These are phyloP conservation scores for Pinus albicaulis DNA, from an alignment of 75 land plant species.

Conservation along the genomic window DNA sequence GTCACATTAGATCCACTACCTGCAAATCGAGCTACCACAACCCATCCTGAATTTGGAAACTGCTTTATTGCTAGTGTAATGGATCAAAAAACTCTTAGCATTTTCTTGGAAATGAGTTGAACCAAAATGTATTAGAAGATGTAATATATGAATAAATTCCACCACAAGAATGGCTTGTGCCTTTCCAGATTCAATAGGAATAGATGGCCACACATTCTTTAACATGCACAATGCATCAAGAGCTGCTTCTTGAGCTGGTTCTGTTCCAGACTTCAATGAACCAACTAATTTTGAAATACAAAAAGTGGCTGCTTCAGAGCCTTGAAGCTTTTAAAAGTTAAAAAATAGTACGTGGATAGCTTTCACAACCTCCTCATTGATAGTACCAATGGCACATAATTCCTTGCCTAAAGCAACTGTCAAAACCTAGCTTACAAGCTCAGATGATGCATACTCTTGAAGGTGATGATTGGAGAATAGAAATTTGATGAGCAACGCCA, in stretches of 20 bases:
- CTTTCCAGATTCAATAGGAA: conserved; percentile 74
- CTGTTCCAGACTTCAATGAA: conserved; percentile 71
- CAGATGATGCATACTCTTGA: conserved; percentile 95
- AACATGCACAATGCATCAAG: no score
- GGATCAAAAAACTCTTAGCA: no score
- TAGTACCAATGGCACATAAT: conserved; percentile 70
- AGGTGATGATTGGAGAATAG: conserved; percentile 90
- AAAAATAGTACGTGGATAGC: conserved; percentile 65
- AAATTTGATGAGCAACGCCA: no score
- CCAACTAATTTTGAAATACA: no score
- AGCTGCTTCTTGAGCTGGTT: conserved; percentile 84
- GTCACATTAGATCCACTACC: no score
- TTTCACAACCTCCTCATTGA: conserved; percentile 76
- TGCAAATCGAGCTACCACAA: no score
- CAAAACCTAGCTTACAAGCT: conserved; percentile 74
- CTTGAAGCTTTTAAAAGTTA: conserved; percentile 75
- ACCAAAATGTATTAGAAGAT: no score
- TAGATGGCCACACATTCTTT: conserved; percentile 80
- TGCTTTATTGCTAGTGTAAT: no score
- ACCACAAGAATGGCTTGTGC: conserved; percentile 82
- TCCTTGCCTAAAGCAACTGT: conserved; percentile 92
- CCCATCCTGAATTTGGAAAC: no score
- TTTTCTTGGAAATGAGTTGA: conserved; percentile 81
- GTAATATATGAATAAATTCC: no score
- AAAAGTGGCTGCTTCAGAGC: conserved; percentile 83